Percentiles rank a stretch among this genome's conserved stretches.
Conservation (phyloP, 768 basidiomycete genomes). For the Hygrocybe punicea region DNA sequence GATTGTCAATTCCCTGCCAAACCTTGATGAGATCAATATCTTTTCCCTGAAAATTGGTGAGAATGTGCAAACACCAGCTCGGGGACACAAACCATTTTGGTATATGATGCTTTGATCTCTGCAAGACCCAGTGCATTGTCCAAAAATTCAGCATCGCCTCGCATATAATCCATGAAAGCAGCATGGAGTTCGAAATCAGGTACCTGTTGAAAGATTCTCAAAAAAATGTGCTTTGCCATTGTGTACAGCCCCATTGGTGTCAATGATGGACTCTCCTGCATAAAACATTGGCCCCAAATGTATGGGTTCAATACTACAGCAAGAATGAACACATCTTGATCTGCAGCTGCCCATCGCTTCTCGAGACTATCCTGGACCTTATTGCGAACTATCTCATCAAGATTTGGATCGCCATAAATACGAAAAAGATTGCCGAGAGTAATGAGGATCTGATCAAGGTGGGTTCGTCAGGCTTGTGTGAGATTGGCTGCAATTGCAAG, state of each 20-base stretch:
- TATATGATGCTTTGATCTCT: too few relatives aligned
- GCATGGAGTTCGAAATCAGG: not conserved
- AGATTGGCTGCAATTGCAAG: conserved; percentile 31
- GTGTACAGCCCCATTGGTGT: not conserved
- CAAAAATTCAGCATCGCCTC: not conserved
- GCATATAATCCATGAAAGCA: not conserved
- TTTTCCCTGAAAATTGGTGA: too few relatives aligned
- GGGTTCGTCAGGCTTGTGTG: conserved; percentile 25
- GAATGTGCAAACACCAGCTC: too few relatives aligned
- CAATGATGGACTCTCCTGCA: not conserved
- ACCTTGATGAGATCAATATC: not conserved
- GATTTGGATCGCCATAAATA: too few relatives aligned
- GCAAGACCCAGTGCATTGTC: too few relatives aligned
- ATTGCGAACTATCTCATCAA: too few relatives aligned
- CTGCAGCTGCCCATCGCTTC: conserved; percentile 18
- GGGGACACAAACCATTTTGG: too few relatives aligned
- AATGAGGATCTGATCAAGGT: conserved; percentile 29
- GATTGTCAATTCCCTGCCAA: not conserved
- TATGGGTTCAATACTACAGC: conserved; percentile 28
- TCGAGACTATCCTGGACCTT: conserved; percentile 28
- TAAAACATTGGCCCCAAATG: not conserved
- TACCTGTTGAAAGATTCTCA: not conserved
- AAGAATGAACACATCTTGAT: conserved; percentile 24
- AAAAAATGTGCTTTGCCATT: not conserved
- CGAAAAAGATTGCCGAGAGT: conserved; percentile 26